Evolutionary conservation across 108 stramenopile genomes (phyloP), one percentile per base, ranked within the genome.

Genomic region (Cyclostephanos tholiformis): DNA sequence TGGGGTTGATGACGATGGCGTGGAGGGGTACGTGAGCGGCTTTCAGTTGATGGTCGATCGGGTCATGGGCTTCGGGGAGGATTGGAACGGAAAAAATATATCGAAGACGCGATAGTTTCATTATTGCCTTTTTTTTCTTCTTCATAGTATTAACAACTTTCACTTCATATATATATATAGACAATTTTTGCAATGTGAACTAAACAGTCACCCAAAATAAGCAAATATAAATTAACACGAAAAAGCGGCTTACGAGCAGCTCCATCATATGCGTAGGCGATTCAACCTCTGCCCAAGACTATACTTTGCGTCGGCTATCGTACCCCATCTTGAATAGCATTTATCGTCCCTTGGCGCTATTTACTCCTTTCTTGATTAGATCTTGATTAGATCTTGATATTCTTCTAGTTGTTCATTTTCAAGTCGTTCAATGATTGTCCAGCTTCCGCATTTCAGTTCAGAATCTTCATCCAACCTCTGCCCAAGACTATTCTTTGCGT

Each of bases 401-500:
- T 59, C 12, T 25, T 63, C 63, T n/a, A n/a, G n/a, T n/a, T n/a
- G n/a, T n/a, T n/a, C n/a, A n/a, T n/a, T n/a, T n/a, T n/a, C n/a
- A 1, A 29, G 64, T 14, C 67, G 67, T 32, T 62, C 13, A 0
- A 74, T 67, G 14, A 81, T 62, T 2, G 63, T 81, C 68, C 72
- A 72, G 43, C 87, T 71, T 23, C 95, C 91, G 69, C 95, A 95
- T 51, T 85, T 83, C 1, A 95, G 66, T 10, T 92, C 95, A 17
- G 71, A 63, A 29, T 89, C 75, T 11, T 95, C 66, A n/a, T n/a
- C n/a, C 32, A 32, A 32, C 32, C 32, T 32, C 2, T 32, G 32
- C 32, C 32, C 32, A 4, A 32, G 32, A n/a, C n/a, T 32, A 32
- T 32, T 4, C 4, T 32, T 32, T 32, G 32, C 32, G 4, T 32